phyloP scores from a whole-genome alignment of 306 rosid species.

The Ormosia emarginata region DNA sequence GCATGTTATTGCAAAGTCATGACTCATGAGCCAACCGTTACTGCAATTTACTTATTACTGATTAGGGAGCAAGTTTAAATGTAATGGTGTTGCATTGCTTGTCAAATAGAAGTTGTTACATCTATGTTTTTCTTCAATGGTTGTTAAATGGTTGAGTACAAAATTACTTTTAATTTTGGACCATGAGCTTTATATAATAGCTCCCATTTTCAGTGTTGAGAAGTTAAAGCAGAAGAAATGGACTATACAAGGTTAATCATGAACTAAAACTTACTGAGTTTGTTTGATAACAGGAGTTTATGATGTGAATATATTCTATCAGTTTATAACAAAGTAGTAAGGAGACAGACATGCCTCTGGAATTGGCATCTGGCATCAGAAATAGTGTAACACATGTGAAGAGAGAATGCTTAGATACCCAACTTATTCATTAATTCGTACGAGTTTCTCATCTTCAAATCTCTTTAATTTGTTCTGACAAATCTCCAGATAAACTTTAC shows the following conservation, averaged over 20 bases:
- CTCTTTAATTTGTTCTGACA: constrained; percentile 23
- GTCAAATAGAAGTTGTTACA: not conserved
- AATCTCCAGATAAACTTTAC: constrained; percentile 72
- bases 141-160: not conserved
- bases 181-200: not conserved
- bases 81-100: not conserved
- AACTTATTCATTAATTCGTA: constrained; percentile 9
- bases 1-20: not conserved
- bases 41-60: not conserved
- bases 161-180: not conserved
- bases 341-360: not conserved
- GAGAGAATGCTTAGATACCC: constrained; percentile 12
- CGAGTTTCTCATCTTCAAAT: constrained; percentile 3
- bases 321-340: not conserved
- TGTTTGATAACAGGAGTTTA: constrained; percentile 2
- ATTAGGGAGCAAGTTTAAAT: not conserved
- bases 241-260: not conserved
- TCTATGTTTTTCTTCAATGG: constrained; percentile 1
- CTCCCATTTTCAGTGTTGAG: not conserved
- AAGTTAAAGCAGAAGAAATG: constrained; percentile 9
- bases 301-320: constrained; percentile 20
- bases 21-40: not conserved
- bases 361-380: not conserved
- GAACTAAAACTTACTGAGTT: not conserved
- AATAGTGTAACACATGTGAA: not conserved